Percentiles rank a stretch among this genome's conserved stretches.
Evolutionary conservation across 1,139 yeast genomes (phyloP).

Genomic region (Yamadazyma mexicana): DNA sequence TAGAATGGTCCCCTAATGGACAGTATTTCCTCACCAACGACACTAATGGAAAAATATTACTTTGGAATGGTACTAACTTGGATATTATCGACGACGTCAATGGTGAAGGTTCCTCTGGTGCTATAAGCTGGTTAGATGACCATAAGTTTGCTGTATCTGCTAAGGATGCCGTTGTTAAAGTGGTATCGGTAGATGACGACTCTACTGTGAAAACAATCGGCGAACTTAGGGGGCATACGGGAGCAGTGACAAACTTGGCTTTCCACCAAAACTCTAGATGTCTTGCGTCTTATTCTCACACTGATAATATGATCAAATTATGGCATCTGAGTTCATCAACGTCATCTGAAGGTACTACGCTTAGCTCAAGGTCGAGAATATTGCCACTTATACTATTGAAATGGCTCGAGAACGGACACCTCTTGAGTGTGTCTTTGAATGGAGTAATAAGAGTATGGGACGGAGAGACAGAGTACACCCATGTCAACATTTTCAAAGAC

Average conservation of each 20-base stretch:
- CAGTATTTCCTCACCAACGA: slow-evolving; percentile 37
- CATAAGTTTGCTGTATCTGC: slow-evolving; percentile 73
- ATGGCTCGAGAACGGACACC: slow-evolving; percentile 43
- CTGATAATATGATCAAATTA: slow-evolving; percentile 63
- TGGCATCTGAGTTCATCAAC: slow-evolving; percentile 66
- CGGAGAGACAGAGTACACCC: slow-evolving; percentile 22
- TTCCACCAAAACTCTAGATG: slow-evolving; percentile 54
- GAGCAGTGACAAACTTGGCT: slow-evolving; percentile 53
- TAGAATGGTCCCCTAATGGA: slow-evolving; percentile 40
- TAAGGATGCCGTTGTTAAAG: slow-evolving; percentile 52
- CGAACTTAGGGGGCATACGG: slow-evolving; percentile 66
- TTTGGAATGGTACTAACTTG: slow-evolving; percentile 42
- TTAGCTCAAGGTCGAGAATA: slow-evolving; percentile 19
- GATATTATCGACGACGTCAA: slow-evolving; percentile 29
- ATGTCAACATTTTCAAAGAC: slow-evolving; percentile 12
- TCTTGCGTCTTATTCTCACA: slow-evolving; percentile 72
- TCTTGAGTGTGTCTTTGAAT: slow-evolving; percentile 58
- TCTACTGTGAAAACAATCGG: slow-evolving; percentile 54
- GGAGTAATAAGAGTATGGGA: slow-evolving; percentile 75
- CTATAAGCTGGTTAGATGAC: slow-evolving; percentile 66
- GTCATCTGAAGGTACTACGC: slow-evolving; percentile 43
- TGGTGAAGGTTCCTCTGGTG: slow-evolving; percentile 3
- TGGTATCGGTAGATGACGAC: slow-evolving; percentile 45
- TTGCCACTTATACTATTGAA: slow-evolving; percentile 58
- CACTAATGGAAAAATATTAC: slow-evolving; percentile 28